Percentiles rank a stretch among this genome's conserved stretches.
Evolutionary conservation across 352 stramenopile genomes (phyloP).

Genomic region (Phytophthora podocarpi): DNA sequence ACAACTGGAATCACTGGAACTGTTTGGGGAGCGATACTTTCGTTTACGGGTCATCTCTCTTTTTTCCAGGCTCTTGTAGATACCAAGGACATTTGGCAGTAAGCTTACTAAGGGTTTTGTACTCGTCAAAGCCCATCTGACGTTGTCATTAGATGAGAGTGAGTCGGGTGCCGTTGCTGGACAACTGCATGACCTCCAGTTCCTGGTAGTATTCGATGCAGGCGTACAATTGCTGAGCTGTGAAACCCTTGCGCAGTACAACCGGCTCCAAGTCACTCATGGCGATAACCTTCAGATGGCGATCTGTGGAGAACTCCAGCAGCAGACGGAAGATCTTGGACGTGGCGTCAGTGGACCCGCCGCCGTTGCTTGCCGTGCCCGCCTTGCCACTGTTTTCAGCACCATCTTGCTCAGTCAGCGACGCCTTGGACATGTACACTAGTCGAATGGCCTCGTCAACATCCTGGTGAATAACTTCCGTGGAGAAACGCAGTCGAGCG

Average conservation of each 20-base stretch:
- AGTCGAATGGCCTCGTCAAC: conserved; percentile 97
- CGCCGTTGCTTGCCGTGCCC: conserved; percentile 16
- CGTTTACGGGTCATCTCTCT: no score
- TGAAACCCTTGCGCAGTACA: conserved; percentile 97
- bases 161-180: conserved; percentile 73
- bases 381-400: conserved; percentile 31
- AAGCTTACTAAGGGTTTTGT: no score
- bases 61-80: no score
- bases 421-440: conserved; percentile 98
- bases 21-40: no score
- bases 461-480: conserved; percentile 95
- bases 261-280: conserved; percentile 94
- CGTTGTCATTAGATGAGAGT: conserved; percentile 81
- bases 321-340: conserved; percentile 96
- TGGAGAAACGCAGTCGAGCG: conserved; percentile 95
- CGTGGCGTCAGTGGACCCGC: conserved; percentile 86
- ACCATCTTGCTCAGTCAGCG: conserved; percentile 88
- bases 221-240: conserved; percentile 92
- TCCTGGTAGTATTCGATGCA: conserved; percentile 96
- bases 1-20: no score
- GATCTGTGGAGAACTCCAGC: conserved; percentile 91
- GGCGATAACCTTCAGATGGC: conserved; percentile 65
- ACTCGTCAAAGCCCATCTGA: no score
- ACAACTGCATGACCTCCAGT: conserved; percentile 87
- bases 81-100: no score